phyloP scores from a whole-genome alignment of 2,329 filamentous ascomycete genomes.

The Neophaeococcomyces aloes region DNA sequence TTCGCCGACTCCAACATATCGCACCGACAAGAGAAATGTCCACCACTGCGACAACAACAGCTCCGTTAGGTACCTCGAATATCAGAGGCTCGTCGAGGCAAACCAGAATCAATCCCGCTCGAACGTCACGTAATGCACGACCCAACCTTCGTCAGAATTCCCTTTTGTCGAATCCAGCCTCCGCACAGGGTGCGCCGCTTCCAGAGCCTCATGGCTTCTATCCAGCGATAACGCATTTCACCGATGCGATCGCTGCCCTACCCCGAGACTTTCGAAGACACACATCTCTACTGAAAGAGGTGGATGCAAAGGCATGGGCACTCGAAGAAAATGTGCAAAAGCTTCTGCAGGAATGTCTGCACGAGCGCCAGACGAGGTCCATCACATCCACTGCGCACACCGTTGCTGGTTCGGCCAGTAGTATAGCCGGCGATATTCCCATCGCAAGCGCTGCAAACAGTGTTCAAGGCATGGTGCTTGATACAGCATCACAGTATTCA shows the following conservation, averaged over 20 bases:
- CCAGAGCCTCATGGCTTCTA: conserved; percentile 44
- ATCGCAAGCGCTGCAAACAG: conserved; percentile 15
- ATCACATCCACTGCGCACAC: conserved; percentile 9
- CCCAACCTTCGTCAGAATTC: conserved; percentile 29
- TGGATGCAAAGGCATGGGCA: conserved; percentile 89
- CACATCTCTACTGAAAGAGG: conserved; percentile 91
- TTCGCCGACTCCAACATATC: conserved; percentile 1
- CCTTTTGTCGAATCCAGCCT: conserved; percentile 23
- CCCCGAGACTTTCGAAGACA: conserved; percentile 92
- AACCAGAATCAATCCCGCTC: conserved; percentile 40
- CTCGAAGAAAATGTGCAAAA: conserved; percentile 73
- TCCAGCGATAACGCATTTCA: conserved; percentile 63
- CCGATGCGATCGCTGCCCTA: conserved; percentile 81
- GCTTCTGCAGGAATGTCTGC: conserved; percentile 48
- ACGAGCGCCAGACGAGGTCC: conserved; percentile 11
- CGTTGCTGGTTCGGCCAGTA: conserved; percentile 10
- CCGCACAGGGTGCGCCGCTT: conserved; percentile 12
- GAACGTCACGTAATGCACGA: conserved; percentile 36
- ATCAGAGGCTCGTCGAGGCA: conserved; percentile 27
- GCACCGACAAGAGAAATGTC: conserved; percentile 14
- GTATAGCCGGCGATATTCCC: conserved; percentile 11
- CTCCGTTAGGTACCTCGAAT: conserved; percentile 21
- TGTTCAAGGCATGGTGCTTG: conserved; percentile 13
- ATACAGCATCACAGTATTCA: conserved; percentile 18
- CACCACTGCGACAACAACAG: conserved; percentile 17